Percentiles rank a stretch among this genome's conserved stretches.
phyloP scores from a whole-genome alignment of 768 basidiomycete genomes.

The Pleurotus platypus region DNA sequence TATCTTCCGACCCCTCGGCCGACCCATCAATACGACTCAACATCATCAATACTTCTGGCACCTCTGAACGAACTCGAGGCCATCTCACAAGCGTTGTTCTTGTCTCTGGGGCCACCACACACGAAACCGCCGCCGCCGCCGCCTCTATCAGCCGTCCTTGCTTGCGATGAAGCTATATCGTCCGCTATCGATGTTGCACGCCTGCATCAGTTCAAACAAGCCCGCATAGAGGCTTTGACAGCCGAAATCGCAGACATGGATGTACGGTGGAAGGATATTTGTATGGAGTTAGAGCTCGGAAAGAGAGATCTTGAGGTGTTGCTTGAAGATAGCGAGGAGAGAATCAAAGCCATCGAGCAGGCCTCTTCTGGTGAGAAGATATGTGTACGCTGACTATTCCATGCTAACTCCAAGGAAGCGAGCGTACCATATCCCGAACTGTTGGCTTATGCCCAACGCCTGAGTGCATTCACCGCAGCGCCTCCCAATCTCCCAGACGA shows the following conservation, averaged over 20 bases:
- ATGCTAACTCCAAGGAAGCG: background rate
- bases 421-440: constrained; percentile 50
- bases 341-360: constrained; percentile 63
- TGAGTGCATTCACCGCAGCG: constrained; percentile 84
- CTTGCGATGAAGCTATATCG: constrained; percentile 63
- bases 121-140: constrained; percentile 62
- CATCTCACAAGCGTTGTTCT: constrained; percentile 67
- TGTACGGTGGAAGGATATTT: constrained; percentile 63
- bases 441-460: constrained; percentile 78
- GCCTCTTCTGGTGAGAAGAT: constrained; percentile 62
- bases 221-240: constrained; percentile 68
- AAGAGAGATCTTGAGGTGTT: constrained; percentile 67
- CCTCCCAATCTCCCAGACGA: constrained; percentile 81
- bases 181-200: constrained; percentile 62
- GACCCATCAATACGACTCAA: constrained; percentile 29
- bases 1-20: too few relatives aligned
- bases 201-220: constrained; percentile 72
- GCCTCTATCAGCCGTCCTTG: constrained; percentile 53
- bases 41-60: constrained; percentile 57
- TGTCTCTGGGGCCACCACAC: constrained; percentile 67
- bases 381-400: background rate
- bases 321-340: constrained; percentile 72
- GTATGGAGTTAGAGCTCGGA: constrained; percentile 58
- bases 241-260: constrained; percentile 69
- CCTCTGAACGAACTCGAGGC: constrained; percentile 62